Evolutionary conservation across 1,139 yeast genomes (phyloP).

Genomic region (Saccharomyces hybrid): DNA sequence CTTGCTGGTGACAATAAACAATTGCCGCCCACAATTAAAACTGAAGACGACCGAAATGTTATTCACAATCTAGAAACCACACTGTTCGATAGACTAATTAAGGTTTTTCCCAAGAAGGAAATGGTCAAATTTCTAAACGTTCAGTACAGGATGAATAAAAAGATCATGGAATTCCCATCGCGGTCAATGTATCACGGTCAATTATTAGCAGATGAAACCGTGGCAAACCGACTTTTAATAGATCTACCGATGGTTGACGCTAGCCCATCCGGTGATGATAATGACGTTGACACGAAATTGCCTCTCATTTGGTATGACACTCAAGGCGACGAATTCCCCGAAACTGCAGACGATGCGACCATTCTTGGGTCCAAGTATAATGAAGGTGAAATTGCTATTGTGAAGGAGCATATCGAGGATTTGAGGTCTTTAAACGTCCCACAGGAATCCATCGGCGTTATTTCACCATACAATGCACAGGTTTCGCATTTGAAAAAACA

Average conservation of each 20-base stretch:
- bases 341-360: conserved; percentile 39
- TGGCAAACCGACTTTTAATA: conserved; percentile 42
- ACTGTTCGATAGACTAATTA: conserved; percentile 69
- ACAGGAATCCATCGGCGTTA: conserved; percentile 60
- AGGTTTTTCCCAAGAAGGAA: conserved; percentile 40
- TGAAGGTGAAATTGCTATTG: conserved; percentile 63
- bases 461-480: conserved; percentile 87
- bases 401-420: conserved; percentile 44
- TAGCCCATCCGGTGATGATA: conserved; percentile 21
- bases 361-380: conserved; percentile 43
- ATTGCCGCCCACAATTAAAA: conserved; percentile 69
- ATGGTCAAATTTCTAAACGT: conserved; percentile 52
- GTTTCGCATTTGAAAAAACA: conserved; percentile 52
- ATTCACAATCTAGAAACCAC: conserved; percentile 48
- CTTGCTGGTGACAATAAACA: conserved; percentile 87
- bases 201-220: conserved; percentile 56
- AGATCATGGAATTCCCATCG: conserved; percentile 77
- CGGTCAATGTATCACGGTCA: conserved; percentile 52
- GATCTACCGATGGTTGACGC: conserved; percentile 49
- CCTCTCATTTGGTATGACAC: conserved; percentile 81
- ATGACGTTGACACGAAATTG: conserved; percentile 32
- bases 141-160: conserved; percentile 81
- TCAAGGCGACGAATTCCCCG: conserved; percentile 79
- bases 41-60: conserved; percentile 31
- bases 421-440: conserved; percentile 43